Evolutionary conservation across 2,329 filamentous ascomycete genomes (phyloP), one percentile per base, ranked within the genome.

Genomic region (Sporothrix mexicana): DNA sequence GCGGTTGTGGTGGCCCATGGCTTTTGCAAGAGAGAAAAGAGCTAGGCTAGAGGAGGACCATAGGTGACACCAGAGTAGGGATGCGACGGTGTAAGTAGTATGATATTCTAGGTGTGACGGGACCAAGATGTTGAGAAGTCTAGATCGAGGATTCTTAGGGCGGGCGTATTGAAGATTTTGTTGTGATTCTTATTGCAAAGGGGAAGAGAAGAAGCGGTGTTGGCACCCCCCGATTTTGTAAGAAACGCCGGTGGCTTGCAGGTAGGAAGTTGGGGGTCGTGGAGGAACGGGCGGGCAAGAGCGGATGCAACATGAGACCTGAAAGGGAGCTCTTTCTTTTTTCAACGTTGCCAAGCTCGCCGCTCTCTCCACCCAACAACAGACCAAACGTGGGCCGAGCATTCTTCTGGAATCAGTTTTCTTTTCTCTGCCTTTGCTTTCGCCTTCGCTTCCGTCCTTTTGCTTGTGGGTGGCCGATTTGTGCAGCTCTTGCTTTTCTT

Each of bases 1-100:
- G 23, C 76, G 74, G 55, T 78, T 78, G 71, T 79, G 77, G 70
- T 79, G 78, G 23, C 77, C 77, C 79, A 80, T 80, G 57, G 53
- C 7, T 12, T 25, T 4, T 25, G 41, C 15, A 17, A 15, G 6
- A 9, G 30, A 62, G 36, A 30, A 59, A 10, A n/a, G 30, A 10
- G 57, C 4, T 8, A 15, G 25, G 17, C 7, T 62, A 62, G 36
- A 62, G 5, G 36, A 55, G 23, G 20, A 25, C 12, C 51, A 55
- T 55, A 55, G 51, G 51, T 55, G 49, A 17, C 12, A 36, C 30
- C 30, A 36, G 30, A 36, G 30, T 36, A 36, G 30, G 30, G 30
- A 36, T n/a, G 51, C 8, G 51, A 23, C 4, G 51, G 20, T 55
- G 51, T 25, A 9, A 12, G 13, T 25, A 10, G 3, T 23, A 20